These are phyloP conservation scores for Pugionium cornutum DNA, from an alignment of 345 rosid genomes.

Conservation along the genomic window DNA sequence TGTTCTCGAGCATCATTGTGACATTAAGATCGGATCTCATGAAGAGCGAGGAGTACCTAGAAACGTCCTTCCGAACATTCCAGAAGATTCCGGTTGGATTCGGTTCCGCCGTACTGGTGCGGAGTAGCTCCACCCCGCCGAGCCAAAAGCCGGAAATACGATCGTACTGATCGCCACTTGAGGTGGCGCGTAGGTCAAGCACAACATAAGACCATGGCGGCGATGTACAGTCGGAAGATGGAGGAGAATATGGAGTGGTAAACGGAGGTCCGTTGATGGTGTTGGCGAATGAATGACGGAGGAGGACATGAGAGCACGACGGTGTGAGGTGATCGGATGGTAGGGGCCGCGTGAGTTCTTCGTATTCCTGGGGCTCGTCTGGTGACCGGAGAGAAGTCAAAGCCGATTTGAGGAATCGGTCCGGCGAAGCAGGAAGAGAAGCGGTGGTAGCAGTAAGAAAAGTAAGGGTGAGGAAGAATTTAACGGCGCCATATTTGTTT, in stretches of 20 bases:
- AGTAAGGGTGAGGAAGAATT: slow-evolving; percentile 17
- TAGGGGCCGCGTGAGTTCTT: slow-evolving; percentile 58
- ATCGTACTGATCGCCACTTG: slow-evolving; percentile 72
- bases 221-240: slow-evolving; percentile 54
- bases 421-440: slow-evolving; percentile 38
- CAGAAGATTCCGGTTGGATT: slow-evolving; percentile 64
- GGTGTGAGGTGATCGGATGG: slow-evolving; percentile 58
- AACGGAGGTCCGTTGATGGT: slow-evolving; percentile 69
- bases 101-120: slow-evolving; percentile 93
- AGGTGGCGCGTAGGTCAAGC: slow-evolving; percentile 55
- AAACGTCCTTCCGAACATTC: slow-evolving; percentile 74
- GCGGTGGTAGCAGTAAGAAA: slow-evolving; percentile 30
- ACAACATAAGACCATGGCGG: slow-evolving; percentile 74
- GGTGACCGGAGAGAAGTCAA: slow-evolving; percentile 21
- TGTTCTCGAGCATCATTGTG: slow-evolving; percentile 90
- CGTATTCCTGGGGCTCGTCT: slow-evolving; percentile 44
- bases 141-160: slow-evolving; percentile 84
- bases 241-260: slow-evolving; percentile 64
- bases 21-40: slow-evolving; percentile 42
- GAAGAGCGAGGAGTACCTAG: slow-evolving; percentile 70
- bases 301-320: slow-evolving; percentile 53
- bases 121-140: slow-evolving; percentile 78
- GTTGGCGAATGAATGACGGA: slow-evolving; percentile 80
- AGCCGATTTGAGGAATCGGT: slow-evolving; percentile 41
- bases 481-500: slow-evolving; percentile 18